Percentiles rank a stretch among this genome's conserved stretches.
These are phyloP conservation scores for Coniochaeta hoffmannii DNA, from an alignment of 2,329 filamentous ascomycete genomes.

Conservation along the genomic window DNA sequence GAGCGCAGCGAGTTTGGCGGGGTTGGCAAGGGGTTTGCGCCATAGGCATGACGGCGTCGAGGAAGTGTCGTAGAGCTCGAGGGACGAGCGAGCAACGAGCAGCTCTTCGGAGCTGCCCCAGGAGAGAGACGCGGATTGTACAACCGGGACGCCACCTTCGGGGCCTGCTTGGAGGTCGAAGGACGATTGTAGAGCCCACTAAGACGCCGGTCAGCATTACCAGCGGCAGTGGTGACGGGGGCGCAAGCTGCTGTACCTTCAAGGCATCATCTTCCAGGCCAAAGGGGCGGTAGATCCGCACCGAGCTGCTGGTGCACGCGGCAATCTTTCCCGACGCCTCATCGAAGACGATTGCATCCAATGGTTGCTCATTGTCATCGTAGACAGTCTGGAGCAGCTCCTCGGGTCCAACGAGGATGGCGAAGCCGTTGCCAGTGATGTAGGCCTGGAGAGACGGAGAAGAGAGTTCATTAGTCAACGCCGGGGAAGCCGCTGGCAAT, in stretches of 20 bases:
- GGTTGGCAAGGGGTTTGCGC: conserved; percentile 66
- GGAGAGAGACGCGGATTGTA: conserved; percentile 46
- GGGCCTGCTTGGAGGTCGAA: conserved; percentile 34
- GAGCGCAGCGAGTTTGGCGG: conserved; percentile 66
- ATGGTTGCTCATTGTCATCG: conserved; percentile 57
- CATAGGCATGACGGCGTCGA: conserved; percentile 54
- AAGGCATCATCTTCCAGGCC: conserved; percentile 62
- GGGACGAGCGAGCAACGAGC: conserved; percentile 61
- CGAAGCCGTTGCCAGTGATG: conserved; percentile 80
- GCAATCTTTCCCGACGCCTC: conserved; percentile 81
- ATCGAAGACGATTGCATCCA: conserved; percentile 76
- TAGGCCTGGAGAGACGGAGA: conserved; percentile 74
- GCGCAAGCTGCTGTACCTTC: conserved; percentile 49
- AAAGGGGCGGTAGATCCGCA: conserved; percentile 75
- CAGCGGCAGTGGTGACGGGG: neutral
- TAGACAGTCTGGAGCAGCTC: conserved; percentile 85
- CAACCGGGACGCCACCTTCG: conserved; percentile 20
- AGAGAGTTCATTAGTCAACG: conserved; percentile 5
- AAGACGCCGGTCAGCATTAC: conserved; percentile 3
- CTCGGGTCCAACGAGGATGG: conserved; percentile 69
- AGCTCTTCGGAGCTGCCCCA: conserved; percentile 87
- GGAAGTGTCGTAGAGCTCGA: conserved; percentile 60
- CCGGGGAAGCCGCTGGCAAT: neutral
- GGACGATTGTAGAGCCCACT: conserved; percentile 60
- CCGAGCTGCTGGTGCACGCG: conserved; percentile 55